A percentile compares a stretch with the other conserved stretches of the same genome.
These are phyloP conservation scores for Apophysomyces ossiformis DNA, from an alignment of 371 early-diverging fungal genomes.

Conservation along the genomic window DNA sequence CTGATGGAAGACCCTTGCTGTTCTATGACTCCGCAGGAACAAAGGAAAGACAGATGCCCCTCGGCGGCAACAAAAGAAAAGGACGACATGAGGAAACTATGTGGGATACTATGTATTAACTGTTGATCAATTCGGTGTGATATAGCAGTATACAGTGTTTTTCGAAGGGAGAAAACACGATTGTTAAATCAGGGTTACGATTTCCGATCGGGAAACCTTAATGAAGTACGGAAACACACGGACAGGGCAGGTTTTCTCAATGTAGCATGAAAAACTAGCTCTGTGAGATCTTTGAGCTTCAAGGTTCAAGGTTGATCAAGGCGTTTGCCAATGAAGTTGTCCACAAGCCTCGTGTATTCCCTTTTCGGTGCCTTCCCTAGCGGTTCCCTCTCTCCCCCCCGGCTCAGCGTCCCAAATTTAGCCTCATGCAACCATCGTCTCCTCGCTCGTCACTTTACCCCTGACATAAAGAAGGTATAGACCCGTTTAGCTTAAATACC, in stretches of 20 bases:
- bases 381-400: not conserved
- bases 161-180: conserved; percentile 2
- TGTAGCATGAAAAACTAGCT: conserved; percentile 3
- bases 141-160: not conserved
- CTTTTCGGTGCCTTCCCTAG: not conserved
- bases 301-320: conserved; percentile 3
- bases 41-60: not conserved
- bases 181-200: conserved; percentile 2
- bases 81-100: not conserved
- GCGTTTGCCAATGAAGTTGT: conserved; percentile 3
- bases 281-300: not conserved
- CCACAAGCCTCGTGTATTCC: not conserved
- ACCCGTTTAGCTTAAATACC: not conserved
- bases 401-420: conserved; percentile 4
- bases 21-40: not conserved
- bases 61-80: conserved; percentile 4
- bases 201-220: conserved; percentile 4
- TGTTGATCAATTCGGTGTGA: conserved; percentile 1
- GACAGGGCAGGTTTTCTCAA: not conserved
- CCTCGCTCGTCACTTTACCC: not conserved
- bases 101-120: not conserved
- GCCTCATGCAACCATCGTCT: not conserved
- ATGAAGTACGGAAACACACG: conserved; percentile 5
- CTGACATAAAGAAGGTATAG: not conserved
- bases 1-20: not conserved